A percentile compares a stretch with the other conserved stretches of the same genome.
These are phyloP conservation scores for Pseudogymnoascus sp. DNA, from an alignment of 2,329 filamentous ascomycete genomes.

Conservation along the genomic window DNA sequence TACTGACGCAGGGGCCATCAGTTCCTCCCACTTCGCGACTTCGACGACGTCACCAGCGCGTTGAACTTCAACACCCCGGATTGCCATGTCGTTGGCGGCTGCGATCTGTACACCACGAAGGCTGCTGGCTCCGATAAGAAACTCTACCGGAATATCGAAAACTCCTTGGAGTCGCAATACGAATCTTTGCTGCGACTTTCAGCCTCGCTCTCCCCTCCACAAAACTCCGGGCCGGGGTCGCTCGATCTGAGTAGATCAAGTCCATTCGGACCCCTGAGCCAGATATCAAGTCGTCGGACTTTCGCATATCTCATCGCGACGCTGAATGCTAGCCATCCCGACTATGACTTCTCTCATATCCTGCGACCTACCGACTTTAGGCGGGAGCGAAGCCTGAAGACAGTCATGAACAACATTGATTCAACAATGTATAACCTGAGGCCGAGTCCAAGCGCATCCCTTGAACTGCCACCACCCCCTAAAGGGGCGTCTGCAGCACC, in stretches of 20 bases:
- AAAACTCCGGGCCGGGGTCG: conserved; percentile 42
- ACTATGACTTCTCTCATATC: conserved; percentile 95
- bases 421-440: conserved; percentile 80
- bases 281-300: conserved; percentile 79
- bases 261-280: conserved; percentile 83
- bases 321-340: conserved; percentile 86
- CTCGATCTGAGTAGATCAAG: conserved; percentile 78
- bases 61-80: conserved; percentile 95
- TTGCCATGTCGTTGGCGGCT: conserved; percentile 84
- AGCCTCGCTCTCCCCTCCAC: conserved; percentile 77
- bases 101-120: conserved; percentile 96
- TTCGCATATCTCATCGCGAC: conserved; percentile 97
- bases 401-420: conserved; percentile 81
- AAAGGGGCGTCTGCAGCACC: conserved; percentile 27
- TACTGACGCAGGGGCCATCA: conserved; percentile 34
- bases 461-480: conserved; percentile 31
- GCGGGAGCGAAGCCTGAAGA: conserved; percentile 69
- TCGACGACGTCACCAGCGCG: conserved; percentile 84
- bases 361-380: conserved; percentile 85
- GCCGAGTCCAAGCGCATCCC: conserved; percentile 45
- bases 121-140: conserved; percentile 94
- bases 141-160: conserved; percentile 90
- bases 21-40: conserved; percentile 86
- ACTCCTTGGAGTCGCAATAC: conserved; percentile 84
- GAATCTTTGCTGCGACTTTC: conserved; percentile 79